These are phyloP conservation scores for Debaryomyces castellii DNA, from an alignment of 805 yeast species.

Conservation along the genomic window DNA sequence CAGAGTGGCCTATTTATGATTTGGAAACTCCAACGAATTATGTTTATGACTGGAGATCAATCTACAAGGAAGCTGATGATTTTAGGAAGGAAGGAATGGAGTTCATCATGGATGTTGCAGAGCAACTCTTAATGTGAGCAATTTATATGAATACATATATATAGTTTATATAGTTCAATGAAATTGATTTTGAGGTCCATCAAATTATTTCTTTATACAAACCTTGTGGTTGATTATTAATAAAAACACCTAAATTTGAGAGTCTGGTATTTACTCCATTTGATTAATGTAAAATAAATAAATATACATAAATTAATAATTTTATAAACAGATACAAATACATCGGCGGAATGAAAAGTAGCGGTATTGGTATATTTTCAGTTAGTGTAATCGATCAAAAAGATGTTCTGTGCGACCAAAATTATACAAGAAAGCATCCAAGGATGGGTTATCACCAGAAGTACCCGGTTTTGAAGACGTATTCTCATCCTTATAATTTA, in stretches of 20 bases:
- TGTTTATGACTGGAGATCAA: not conserved
- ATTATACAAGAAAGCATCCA: conserved; percentile 2
- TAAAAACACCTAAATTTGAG: no score
- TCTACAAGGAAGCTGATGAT: not conserved
- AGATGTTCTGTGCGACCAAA: conserved; percentile 1
- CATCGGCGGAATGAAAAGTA: no score
- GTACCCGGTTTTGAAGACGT: not conserved
- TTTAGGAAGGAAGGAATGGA: not conserved
- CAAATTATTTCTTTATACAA: no score
- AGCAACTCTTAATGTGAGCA: not conserved
- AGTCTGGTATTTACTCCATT: no score
- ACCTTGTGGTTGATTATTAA: no score
- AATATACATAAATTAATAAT: not conserved
- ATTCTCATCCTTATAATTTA: not conserved
- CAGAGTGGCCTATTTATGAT: not conserved
- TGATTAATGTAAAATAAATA: no score
- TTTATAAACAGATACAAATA: no score
- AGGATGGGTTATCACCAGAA: not conserved
- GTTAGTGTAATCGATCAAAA: not conserved
- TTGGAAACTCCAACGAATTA: not conserved
- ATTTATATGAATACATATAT: no score
- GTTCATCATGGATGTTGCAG: not conserved
- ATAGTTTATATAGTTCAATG: no score
- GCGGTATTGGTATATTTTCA: no score
- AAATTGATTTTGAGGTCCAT: no score